Evolutionary conservation across 2,329 filamentous ascomycete genomes (phyloP), one percentile per base, ranked within the genome.

Genomic region (Hymenotorrendiella dingleyae): DNA sequence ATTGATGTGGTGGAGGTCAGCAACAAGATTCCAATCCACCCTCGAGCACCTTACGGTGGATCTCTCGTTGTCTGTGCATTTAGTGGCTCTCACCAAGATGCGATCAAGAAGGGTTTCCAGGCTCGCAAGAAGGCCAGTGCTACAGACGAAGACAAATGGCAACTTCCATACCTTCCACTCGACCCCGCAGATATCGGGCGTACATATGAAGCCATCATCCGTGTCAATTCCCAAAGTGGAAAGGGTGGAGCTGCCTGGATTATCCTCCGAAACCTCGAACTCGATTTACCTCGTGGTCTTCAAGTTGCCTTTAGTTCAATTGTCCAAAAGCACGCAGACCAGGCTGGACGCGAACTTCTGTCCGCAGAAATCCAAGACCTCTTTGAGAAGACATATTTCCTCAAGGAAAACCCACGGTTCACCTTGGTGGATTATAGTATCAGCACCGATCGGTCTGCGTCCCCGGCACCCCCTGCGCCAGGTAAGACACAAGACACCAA

Each of bases 121-220:
- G 60, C 72, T 29, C 83, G 91, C 46, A 75, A 89, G 61, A 66
- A 72, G 33, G 65, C 73, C 1, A 74, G 72, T 41, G 71, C 74
- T 34, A 69, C 66, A 4, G 69, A 75, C 59, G 79, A 91, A 43
- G 78, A 82, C 58, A 70, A 68, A 29, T 97, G 91, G 91, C 71
- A 86, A 55, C 75, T 96, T 28, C 91, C 91, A 0, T 97, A 97
- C 62, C 82, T 97, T 36, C 91, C 91, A 10, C 76, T 97, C 56
- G 91, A 97, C 60, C 91, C 91, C 4, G 76, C 85, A 59, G 91
- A 97, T 60, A 95, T 97, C 52, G 91, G 91, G 38, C 82, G 91
- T 45, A 96, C 83, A n/a, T 97, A 97, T 76, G 90, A 97, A 67
- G 91, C 91, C 46, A 85, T 97, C 61, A 97, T 97, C 62, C 86